These are phyloP conservation scores for Paraurostyla sp. DNA, from an alignment of 73 alveolate species.

Conservation along the genomic window DNA sequence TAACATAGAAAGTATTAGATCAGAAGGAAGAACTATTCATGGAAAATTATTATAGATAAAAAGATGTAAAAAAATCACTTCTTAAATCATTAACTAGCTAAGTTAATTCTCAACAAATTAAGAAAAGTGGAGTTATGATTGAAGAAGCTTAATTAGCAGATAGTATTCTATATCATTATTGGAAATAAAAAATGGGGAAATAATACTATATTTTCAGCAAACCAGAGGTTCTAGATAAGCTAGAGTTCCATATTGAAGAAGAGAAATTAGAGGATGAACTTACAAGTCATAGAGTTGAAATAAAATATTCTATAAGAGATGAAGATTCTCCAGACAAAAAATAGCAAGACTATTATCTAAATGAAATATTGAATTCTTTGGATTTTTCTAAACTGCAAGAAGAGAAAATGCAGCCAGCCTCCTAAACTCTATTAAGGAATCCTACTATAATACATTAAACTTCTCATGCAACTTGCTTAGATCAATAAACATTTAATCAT, in stretches of 20 bases:
- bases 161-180: background rate
- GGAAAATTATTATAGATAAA: background rate
- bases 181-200: background rate
- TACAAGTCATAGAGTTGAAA: background rate
- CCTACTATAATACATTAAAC: too few species aligned
- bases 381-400: background rate
- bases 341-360: background rate
- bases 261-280: background rate
- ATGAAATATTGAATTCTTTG: background rate
- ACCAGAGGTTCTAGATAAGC: background rate
- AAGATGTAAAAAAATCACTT: background rate
- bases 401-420: too few species aligned
- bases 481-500: background rate
- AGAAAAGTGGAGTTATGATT: background rate
- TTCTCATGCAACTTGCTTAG: too few species aligned
- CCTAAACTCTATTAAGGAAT: too few species aligned
- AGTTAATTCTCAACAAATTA: background rate
- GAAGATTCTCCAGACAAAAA: conserved; percentile 33
- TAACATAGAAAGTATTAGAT: background rate
- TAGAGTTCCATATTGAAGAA: background rate
- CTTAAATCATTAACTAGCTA: background rate
- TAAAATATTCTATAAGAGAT: background rate
- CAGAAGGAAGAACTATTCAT: background rate
- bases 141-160: conserved; percentile 21
- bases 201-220: background rate